Percentiles rank a stretch among this genome's conserved stretches.
Evolutionary conservation across 2,329 filamentous ascomycete species (phyloP).

Genomic region (Aspergillus sp.): DNA sequence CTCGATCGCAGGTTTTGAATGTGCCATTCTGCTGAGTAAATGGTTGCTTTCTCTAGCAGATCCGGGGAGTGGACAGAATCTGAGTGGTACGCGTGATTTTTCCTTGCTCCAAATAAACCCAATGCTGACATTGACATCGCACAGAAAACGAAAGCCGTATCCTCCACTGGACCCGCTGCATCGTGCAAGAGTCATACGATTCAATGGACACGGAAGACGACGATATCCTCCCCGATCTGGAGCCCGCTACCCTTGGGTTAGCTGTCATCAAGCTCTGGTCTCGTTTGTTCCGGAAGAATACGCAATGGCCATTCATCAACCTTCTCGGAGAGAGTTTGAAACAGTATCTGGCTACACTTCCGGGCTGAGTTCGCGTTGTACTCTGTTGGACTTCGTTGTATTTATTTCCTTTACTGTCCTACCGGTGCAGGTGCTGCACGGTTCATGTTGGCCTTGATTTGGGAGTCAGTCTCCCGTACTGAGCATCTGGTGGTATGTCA

Average conservation of each 20-base stretch:
- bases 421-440: no score
- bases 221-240: constrained; percentile 15
- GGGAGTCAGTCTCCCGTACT: no score
- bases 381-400: not conserved
- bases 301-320: constrained; percentile 30
- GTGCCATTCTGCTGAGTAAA: constrained; percentile 37
- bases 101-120: no score
- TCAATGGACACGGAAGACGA: constrained; percentile 25
- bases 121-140: not conserved
- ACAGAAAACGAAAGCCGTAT: constrained; percentile 27
- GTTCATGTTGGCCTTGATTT: no score
- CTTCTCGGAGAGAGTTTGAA: constrained; percentile 25
- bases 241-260: constrained; percentile 20
- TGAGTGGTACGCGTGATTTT: constrained; percentile 12
- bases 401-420: no score
- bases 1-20: constrained; percentile 30
- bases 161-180: constrained; percentile 25
- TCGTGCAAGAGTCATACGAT: constrained; percentile 27
- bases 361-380: constrained; percentile 2
- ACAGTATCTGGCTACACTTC: constrained; percentile 21
- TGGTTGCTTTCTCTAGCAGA: constrained; percentile 36
- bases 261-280: constrained; percentile 27
- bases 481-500: no score
- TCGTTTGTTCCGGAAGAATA: constrained; percentile 25
- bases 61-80: constrained; percentile 17